phyloP scores from a whole-genome alignment of 495 filamentous ascomycete genomes.

The Neurospora hispaniola region DNA sequence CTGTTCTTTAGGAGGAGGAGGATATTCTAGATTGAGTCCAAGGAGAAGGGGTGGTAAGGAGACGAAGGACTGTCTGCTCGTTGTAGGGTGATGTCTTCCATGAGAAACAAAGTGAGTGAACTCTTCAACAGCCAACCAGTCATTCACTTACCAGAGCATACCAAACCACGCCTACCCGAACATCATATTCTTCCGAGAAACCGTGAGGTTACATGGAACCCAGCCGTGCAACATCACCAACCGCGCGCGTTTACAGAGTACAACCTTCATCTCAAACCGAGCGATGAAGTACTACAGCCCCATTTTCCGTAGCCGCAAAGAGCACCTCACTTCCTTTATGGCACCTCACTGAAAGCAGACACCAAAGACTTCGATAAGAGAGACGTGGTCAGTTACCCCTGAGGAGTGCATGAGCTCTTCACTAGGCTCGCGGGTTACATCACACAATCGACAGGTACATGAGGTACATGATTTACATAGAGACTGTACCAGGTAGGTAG shows the following conservation, averaged over 20 bases:
- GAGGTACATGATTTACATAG: background rate
- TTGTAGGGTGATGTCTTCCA: background rate
- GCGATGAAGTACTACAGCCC: background rate
- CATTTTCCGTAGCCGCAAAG: background rate
- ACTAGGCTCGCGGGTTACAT: too few species aligned
- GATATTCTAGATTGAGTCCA: background rate
- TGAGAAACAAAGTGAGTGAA: background rate
- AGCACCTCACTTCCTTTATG: background rate
- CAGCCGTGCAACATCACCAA: background rate
- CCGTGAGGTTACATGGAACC: background rate
- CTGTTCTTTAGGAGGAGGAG: background rate
- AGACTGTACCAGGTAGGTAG: background rate
- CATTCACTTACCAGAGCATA: background rate
- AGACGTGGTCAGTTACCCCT: too few species aligned
- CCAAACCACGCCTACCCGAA: background rate
- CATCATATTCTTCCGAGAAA: background rate
- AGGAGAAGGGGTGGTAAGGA: background rate
- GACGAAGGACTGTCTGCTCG: background rate
- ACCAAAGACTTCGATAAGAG: too few species aligned
- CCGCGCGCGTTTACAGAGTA: background rate
- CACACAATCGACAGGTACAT: background rate
- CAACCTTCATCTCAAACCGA: background rate
- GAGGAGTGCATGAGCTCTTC: too few species aligned
- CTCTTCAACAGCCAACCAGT: background rate
- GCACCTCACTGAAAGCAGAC: too few species aligned